Evolutionary conservation across 306 rosid species (phyloP), one percentile per base, ranked within the genome.

Genomic region (Medicago arabica): DNA sequence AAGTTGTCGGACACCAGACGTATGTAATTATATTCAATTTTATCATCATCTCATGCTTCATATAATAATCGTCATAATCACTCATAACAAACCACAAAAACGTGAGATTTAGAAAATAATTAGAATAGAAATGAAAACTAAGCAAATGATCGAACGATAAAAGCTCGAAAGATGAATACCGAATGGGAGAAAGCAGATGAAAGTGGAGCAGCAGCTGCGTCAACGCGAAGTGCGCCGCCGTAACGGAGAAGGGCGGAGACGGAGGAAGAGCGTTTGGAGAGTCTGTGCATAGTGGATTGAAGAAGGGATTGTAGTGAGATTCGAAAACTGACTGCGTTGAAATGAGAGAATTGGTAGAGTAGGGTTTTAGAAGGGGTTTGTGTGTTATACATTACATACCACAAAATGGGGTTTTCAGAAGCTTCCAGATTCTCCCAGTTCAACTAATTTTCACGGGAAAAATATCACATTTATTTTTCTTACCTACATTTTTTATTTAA

Each of bases 361-460:
- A 80, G 96, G 97, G 96, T 83, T 92, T 89, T 78, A 86, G 92
- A 49, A 86, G 85, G 84, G 97, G 39, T 83, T 87, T 80, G 49
- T 40, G 44, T 5, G 13, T 38, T 21, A n/a, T n/a, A n/a, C n/a
- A n/a, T n/a, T n/a, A n/a, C 0, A 38, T 28, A 28, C 31, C 31
- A 28, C 31, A 31, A 69, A 38, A 11, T 66, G 79, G 76, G 76
- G 76, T 60, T 75, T 81, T 13, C 50, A 4, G 96, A 91, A 93
- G 86, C 86, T 91, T 93, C 92, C 89, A 75, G 97, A 89, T 64
- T 34, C 25, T 36, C 6, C 46, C 8, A 7, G 16, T n/a, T 62
- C 11, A 10, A 8, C 8, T 11, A 21, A 21, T 62, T 34, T 23
- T 23, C 28, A 23, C 12, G 7, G 13, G 44, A 1, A 62, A 14